phyloP scores from a whole-genome alignment of 1,139 yeast species.

The Geotrichum siamense region DNA sequence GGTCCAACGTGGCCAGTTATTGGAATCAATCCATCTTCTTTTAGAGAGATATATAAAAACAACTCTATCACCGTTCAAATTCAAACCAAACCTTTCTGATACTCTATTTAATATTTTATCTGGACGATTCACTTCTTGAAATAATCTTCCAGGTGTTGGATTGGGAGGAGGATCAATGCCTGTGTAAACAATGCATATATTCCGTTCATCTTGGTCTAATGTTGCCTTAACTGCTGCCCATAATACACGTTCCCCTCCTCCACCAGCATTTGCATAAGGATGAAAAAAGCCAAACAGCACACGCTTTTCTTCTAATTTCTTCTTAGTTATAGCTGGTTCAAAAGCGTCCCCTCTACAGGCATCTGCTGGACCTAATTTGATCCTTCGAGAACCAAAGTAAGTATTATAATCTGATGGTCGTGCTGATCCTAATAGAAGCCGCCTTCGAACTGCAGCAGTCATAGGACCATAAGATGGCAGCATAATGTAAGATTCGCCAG shows the following conservation, averaged over 20 bases:
- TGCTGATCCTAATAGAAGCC: constrained; percentile 46
- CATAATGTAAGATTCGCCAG: constrained; percentile 6
- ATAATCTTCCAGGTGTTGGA: constrained; percentile 6
- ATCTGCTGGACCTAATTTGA: constrained; percentile 13
- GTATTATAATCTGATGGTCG: constrained; percentile 44
- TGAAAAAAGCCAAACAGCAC: constrained; percentile 80
- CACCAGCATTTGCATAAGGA: constrained; percentile 93
- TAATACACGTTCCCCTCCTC: constrained; percentile 95
- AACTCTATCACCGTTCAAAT: constrained; percentile 47
- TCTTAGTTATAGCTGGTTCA: constrained; percentile 1
- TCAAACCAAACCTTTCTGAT: constrained; percentile 55
- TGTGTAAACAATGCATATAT: constrained; percentile 71
- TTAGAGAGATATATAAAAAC: constrained; percentile 64
- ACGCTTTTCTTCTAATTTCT: constrained; percentile 29
- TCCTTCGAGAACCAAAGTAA: constrained; percentile 15
- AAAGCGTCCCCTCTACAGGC: constrained; percentile 6
- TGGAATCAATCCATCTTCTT: constrained; percentile 59
- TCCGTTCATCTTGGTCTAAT: constrained; percentile 42
- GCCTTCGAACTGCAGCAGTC: constrained; percentile 43
- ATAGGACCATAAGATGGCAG: constrained; percentile 25
- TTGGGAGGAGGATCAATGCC: constrained; percentile 40
- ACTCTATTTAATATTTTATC: constrained; percentile 53
- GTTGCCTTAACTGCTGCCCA: constrained; percentile 90
- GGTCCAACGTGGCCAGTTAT: constrained; percentile 73
- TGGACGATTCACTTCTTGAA: constrained; percentile 37